Evolutionary conservation across 257 asterid genomes (phyloP).

Genomic region (Capsicum chinense): DNA sequence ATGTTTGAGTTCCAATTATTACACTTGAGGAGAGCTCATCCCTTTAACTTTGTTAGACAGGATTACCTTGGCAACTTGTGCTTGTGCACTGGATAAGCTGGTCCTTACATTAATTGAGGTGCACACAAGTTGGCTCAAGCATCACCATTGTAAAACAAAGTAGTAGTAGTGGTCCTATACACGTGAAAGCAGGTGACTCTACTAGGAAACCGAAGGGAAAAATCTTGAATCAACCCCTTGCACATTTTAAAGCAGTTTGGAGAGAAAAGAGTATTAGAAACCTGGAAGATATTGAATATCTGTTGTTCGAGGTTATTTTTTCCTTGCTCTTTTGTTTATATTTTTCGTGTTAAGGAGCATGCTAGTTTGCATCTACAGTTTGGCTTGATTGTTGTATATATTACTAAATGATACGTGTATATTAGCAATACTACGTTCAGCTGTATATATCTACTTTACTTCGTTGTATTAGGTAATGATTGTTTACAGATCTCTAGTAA

Average conservation of each 20-base stretch:
- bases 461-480: neutral
- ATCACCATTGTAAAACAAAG: neutral
- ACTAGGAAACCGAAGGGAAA: conserved; percentile 9
- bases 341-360: neutral
- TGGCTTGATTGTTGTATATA: conserved; percentile 2
- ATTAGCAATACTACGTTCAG: neutral
- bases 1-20: conserved; percentile 10
- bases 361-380: conserved; percentile 2
- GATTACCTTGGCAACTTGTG: conserved; percentile 24
- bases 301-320: neutral
- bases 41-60: neutral
- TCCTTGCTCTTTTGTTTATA: neutral
- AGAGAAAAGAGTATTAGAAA: neutral
- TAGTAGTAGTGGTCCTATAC: neutral
- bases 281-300: neutral
- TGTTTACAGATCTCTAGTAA: neutral
- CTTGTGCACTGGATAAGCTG: neutral
- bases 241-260: neutral
- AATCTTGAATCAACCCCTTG: conserved; percentile 13
- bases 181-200: neutral
- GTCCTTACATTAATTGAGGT: neutral
- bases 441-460: neutral
- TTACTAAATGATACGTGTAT: neutral
- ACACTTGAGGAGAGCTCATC: neutral
- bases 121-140: neutral